Evolutionary conservation across 106 monocot species (phyloP).

Genomic region (Phalaenopsis equestris): DNA sequence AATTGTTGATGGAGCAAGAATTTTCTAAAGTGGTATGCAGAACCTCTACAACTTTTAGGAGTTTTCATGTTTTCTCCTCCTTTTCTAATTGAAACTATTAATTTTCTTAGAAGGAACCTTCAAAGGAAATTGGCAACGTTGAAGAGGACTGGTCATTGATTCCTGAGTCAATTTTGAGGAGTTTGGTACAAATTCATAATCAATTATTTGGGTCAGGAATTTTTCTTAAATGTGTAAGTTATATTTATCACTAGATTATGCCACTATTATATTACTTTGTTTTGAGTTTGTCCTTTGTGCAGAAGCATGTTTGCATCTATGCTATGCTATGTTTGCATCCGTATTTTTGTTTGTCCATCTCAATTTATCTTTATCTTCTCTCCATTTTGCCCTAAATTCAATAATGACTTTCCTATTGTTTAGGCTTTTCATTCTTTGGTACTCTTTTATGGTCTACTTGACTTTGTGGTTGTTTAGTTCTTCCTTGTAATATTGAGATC

Average conservation of each 20-base stretch:
- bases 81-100: constrained; percentile 11
- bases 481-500: background rate
- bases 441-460: background rate
- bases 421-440: background rate
- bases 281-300: no score
- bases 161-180: constrained; percentile 56
- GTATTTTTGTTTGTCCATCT: no score
- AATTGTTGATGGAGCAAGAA: constrained; percentile 34
- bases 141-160: constrained; percentile 58
- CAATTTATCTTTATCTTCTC: background rate
- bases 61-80: background rate
- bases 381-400: background rate
- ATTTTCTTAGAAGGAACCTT: constrained; percentile 31
- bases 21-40: constrained; percentile 24
- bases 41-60: background rate
- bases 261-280: background rate
- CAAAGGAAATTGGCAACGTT: constrained; percentile 19
- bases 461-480: background rate
- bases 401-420: background rate
- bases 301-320: no score
- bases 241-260: background rate
- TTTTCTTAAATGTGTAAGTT: constrained; percentile 40
- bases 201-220: constrained; percentile 52
- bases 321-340: no score
- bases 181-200: constrained; percentile 53